These are phyloP conservation scores for Discostella stelligeroides DNA, from an alignment of 108 stramenopile species.

Conservation along the genomic window DNA sequence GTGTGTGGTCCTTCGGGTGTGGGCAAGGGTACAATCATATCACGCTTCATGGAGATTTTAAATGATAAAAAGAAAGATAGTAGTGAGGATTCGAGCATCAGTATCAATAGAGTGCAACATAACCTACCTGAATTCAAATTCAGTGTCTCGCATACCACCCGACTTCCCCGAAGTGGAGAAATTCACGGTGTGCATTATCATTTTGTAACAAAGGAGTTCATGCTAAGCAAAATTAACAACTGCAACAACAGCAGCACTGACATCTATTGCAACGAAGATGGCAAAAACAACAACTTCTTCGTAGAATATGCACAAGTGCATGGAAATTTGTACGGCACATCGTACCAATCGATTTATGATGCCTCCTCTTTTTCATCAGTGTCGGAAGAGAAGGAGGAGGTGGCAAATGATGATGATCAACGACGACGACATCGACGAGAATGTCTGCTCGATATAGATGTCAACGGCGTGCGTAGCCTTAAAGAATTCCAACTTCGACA, in stretches of 20 bases:
- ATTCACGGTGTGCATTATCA: slow-evolving; percentile 90
- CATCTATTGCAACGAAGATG: no score
- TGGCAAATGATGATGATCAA: background rate
- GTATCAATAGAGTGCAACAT: background rate
- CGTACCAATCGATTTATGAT: slow-evolving; percentile 64
- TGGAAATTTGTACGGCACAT: slow-evolving; percentile 97
- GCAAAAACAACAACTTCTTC: slow-evolving; percentile 47
- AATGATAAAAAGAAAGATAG: slow-evolving; percentile 4
- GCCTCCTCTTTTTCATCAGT: slow-evolving; percentile 40
- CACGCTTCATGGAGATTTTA: slow-evolving; percentile 26
- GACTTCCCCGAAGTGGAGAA: slow-evolving; percentile 87
- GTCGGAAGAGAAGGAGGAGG: background rate
- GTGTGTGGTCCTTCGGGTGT: slow-evolving; percentile 58
- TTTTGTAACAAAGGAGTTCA: slow-evolving; percentile 68
- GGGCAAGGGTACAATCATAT: slow-evolving; percentile 68
- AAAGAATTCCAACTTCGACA: slow-evolving; percentile 49
- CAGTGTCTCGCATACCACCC: slow-evolving; percentile 90
- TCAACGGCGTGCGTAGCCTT: slow-evolving; percentile 77
- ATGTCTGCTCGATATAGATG: slow-evolving; percentile 95
- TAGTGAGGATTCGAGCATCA: background rate
- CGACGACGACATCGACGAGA: slow-evolving; percentile 20
- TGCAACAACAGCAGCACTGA: no score
- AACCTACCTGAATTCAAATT: slow-evolving; percentile 61
- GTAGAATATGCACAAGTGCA: slow-evolving; percentile 96
- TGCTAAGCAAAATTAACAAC: slow-evolving; percentile 54